These are phyloP conservation scores for Neurospora crassa DNA, from an alignment of 2,329 filamentous ascomycete genomes.

Conservation along the genomic window DNA sequence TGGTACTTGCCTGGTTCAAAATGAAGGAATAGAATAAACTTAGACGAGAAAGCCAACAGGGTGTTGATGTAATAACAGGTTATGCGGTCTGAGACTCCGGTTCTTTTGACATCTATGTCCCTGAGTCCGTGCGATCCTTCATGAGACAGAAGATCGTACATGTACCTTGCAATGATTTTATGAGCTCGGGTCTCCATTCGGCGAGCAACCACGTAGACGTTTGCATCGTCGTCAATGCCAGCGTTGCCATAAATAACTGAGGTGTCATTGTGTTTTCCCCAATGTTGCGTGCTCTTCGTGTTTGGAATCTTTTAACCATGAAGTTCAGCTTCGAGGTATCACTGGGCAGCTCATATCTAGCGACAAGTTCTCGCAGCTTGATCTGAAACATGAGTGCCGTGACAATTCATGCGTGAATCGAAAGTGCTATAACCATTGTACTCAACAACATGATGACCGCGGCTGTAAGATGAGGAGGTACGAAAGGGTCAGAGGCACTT, in stretches of 20 bases:
- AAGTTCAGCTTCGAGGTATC: background rate
- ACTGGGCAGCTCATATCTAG: background rate
- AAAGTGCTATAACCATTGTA: too few relatives aligned
- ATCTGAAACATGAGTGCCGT: background rate
- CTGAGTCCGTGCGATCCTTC: background rate
- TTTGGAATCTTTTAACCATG: background rate
- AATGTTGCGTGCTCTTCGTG: background rate
- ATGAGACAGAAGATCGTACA: background rate
- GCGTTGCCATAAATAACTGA: background rate
- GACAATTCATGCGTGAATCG: too few relatives aligned
- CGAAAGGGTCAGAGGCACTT: background rate
- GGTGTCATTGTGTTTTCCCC: background rate
- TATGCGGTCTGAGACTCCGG: background rate
- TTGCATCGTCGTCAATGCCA: background rate
- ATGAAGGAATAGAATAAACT: background rate
- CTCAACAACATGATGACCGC: background rate
- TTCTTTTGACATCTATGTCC: background rate
- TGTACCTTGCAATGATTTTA: background rate
- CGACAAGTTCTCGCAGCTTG: background rate
- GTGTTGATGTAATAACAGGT: background rate
- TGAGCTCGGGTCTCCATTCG: background rate
- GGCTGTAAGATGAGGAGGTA: background rate
- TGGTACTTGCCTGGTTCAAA: background rate
- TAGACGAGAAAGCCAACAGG: background rate
- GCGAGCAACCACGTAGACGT: background rate